Conservation (phyloP, 1,139 yeast species). For the Saccharomyces hybrid region DNA sequence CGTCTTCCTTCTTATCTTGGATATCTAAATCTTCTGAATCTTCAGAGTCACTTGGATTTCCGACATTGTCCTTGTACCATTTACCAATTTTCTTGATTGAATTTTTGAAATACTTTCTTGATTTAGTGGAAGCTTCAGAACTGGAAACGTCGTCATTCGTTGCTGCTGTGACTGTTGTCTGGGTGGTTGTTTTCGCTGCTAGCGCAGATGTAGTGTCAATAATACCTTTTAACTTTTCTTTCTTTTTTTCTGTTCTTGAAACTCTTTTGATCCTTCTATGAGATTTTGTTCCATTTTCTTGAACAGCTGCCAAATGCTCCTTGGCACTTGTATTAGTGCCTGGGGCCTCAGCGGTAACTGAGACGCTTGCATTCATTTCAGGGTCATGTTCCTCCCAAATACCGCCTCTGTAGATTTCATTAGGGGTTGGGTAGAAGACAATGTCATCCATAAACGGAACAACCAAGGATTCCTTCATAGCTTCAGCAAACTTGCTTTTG, state of each 20-base stretch:
- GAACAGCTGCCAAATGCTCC: background rate
- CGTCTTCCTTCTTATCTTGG: constrained; percentile 5
- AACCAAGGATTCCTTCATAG: constrained; percentile 71
- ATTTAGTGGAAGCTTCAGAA: constrained; percentile 27
- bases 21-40: constrained; percentile 6
- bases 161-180: background rate
- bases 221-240: background rate
- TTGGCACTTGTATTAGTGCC: background rate
- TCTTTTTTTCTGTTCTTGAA: background rate
- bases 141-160: constrained; percentile 13
- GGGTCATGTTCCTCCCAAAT: constrained; percentile 54
- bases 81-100: constrained; percentile 58
- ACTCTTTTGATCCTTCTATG: background rate
- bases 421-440: constrained; percentile 55
- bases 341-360: background rate
- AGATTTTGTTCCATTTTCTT: background rate
- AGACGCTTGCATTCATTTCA: background rate
- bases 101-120: constrained; percentile 35
- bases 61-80: constrained; percentile 55
- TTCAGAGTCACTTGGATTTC: constrained; percentile 10
- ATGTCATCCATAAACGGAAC: constrained; percentile 85
- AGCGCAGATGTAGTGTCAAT: background rate
- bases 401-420: constrained; percentile 80
- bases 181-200: background rate
- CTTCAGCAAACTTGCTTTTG: constrained; percentile 70